Evolutionary conservation across 768 basidiomycete genomes (phyloP).

Genomic region (Tricholoma hemisulphureum): DNA sequence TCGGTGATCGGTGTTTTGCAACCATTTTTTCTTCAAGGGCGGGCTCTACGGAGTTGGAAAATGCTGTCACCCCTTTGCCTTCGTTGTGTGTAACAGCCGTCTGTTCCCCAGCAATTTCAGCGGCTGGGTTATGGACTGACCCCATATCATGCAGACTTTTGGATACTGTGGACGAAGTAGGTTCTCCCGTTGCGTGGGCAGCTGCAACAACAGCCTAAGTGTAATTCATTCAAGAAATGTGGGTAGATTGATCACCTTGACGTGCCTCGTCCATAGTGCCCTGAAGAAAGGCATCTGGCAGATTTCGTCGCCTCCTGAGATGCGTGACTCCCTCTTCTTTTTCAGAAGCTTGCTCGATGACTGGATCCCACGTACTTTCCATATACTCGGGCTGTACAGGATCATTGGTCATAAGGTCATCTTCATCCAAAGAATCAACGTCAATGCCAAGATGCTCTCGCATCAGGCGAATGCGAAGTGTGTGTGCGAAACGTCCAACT

Average conservation of each 20-base stretch:
- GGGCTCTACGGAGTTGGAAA: conserved; percentile 62
- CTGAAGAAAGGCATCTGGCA: conserved; percentile 31
- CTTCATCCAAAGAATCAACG: conserved; percentile 83
- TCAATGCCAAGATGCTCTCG: conserved; percentile 94
- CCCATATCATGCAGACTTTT: conserved; percentile 44
- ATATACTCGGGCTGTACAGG: conserved; percentile 50
- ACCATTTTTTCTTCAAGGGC: conserved; percentile 69
- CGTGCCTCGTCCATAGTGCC: conserved; percentile 38
- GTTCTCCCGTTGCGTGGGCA: conserved; percentile 38
- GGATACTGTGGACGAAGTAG: conserved; percentile 31
- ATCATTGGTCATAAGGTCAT: conserved; percentile 58
- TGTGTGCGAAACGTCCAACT: conserved; percentile 97
- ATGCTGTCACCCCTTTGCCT: conserved; percentile 51
- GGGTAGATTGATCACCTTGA: conserved; percentile 45
- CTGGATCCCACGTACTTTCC: conserved; percentile 71
- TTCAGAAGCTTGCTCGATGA: conserved; percentile 59
- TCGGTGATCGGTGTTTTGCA: conserved; percentile 44
- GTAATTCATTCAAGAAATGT: not conserved
- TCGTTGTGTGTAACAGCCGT: conserved; percentile 51
- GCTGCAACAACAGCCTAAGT: conserved; percentile 31
- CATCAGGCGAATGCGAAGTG: conserved; percentile 91
- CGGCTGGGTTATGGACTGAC: conserved; percentile 37
- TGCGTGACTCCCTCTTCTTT: conserved; percentile 42
- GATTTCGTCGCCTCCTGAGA: conserved; percentile 36
- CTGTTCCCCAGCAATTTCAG: conserved; percentile 47